Conservation (phyloP, 768 basidiomycete genomes). For the Pleurotus salmoneostramineus region DNA sequence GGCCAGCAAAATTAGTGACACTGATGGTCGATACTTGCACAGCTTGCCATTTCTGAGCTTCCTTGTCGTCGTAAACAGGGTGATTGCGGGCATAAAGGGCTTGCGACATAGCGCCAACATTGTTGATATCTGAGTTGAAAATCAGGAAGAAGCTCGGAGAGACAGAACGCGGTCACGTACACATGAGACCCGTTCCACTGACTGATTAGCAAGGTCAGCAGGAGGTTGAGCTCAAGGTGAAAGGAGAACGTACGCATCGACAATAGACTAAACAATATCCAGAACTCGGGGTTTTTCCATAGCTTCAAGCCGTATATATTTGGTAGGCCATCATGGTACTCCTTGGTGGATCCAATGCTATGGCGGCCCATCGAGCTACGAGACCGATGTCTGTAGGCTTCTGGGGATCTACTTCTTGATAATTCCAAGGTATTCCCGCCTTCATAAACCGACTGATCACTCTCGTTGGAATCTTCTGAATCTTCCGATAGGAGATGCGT, state of each 20-base stretch:
- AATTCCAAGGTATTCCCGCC: constrained; percentile 9
- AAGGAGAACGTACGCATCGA: constrained; percentile 47
- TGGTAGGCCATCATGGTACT: constrained; percentile 7
- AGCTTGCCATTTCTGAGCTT: constrained; percentile 74
- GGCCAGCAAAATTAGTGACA: constrained; percentile 75
- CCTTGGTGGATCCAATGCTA: neutral
- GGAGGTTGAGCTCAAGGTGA: neutral
- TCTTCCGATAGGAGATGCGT: constrained; percentile 9
- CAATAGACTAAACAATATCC: constrained; percentile 41
- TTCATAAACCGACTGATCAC: constrained; percentile 11
- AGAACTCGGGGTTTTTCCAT: constrained; percentile 19
- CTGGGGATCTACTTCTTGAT: neutral
- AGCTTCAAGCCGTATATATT: constrained; percentile 20
- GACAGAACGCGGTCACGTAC: constrained; percentile 30
- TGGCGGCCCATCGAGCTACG: neutral
- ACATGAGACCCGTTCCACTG: constrained; percentile 76
- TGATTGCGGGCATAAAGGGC: constrained; percentile 63
- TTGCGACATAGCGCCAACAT: constrained; percentile 69
- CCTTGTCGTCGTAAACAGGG: constrained; percentile 58
- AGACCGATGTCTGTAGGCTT: neutral
- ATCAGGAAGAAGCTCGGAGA: neutral
- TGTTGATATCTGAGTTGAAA: constrained; percentile 62
- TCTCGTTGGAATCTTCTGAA: neutral
- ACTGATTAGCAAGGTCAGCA: constrained; percentile 30
- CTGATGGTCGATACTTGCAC: constrained; percentile 82